These are phyloP conservation scores for Cubamyces sp. DNA, from an alignment of 768 basidiomycete species.

Conservation along the genomic window DNA sequence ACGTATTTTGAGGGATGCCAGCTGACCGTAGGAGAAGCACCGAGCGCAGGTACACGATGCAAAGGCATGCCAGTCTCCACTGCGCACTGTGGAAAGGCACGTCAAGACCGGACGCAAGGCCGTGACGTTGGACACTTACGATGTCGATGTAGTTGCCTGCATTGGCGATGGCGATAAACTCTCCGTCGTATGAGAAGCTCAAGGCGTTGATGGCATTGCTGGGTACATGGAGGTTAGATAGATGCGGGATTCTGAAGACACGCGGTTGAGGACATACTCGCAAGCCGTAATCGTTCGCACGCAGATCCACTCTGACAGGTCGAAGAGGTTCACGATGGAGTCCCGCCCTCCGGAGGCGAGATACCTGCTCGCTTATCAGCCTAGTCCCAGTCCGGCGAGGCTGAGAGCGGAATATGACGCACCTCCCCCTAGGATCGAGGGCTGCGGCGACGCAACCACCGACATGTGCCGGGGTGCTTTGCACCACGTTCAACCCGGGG, in stretches of 20 bases:
- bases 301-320: slow-evolving; percentile 80
- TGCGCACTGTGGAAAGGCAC: slow-evolving; percentile 56
- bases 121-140: slow-evolving; percentile 43
- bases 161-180: slow-evolving; percentile 79
- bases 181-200: slow-evolving; percentile 84
- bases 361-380: slow-evolving; percentile 49
- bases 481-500: slow-evolving; percentile 59
- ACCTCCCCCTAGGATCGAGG: slow-evolving; percentile 81
- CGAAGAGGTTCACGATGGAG: slow-evolving; percentile 83
- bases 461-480: slow-evolving; percentile 74
- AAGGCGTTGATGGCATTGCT: slow-evolving; percentile 74
- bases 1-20: slow-evolving; percentile 86
- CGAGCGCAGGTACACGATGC: slow-evolving; percentile 75
- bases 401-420: slow-evolving; percentile 8
- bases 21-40: slow-evolving; percentile 72
- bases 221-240: too few species aligned
- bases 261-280: slow-evolving; percentile 59
- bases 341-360: slow-evolving; percentile 81
- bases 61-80: slow-evolving; percentile 76
- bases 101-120: slow-evolving; percentile 1
- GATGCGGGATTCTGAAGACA: too few species aligned
- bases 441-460: slow-evolving; percentile 80
- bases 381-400: not conserved
- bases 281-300: slow-evolving; percentile 75
- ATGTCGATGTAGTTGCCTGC: slow-evolving; percentile 78